phyloP scores from a whole-genome alignment of 1,139 yeast genomes.

The Pichia sp. region DNA sequence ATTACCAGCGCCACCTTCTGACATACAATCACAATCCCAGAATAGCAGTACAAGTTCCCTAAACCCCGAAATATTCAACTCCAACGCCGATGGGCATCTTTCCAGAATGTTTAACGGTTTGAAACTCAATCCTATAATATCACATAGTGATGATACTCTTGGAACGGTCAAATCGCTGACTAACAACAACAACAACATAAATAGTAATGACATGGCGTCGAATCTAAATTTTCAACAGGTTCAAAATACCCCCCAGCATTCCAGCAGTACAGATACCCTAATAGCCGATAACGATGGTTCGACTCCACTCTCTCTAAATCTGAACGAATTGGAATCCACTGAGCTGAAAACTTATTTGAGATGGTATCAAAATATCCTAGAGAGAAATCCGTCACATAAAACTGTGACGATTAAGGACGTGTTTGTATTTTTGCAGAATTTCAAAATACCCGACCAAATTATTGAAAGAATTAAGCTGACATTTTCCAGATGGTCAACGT shows the following conservation, averaged over 20 bases:
- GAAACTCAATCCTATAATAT: background rate
- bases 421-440: slow-evolving; percentile 53
- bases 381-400: slow-evolving; percentile 42
- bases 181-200: too few relatives aligned
- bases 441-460: slow-evolving; percentile 37
- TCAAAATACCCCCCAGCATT: slow-evolving; percentile 5
- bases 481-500: slow-evolving; percentile 34
- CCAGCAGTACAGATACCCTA: slow-evolving; percentile 22
- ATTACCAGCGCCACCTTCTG: too few relatives aligned
- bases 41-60: too few relatives aligned
- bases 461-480: slow-evolving; percentile 40
- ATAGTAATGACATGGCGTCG: too few relatives aligned
- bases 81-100: too few relatives aligned
- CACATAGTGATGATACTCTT: slow-evolving; percentile 15
- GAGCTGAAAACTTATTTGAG: slow-evolving; percentile 67
- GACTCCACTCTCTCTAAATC: slow-evolving; percentile 53
- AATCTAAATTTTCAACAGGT: too few relatives aligned
- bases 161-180: slow-evolving; percentile 2
- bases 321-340: slow-evolving; percentile 51
- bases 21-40: too few relatives aligned
- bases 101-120: too few relatives aligned
- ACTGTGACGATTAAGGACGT: slow-evolving; percentile 51
- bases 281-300: slow-evolving; percentile 17
- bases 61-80: too few relatives aligned
- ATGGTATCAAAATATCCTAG: slow-evolving; percentile 67